Evolutionary conservation across 495 filamentous ascomycete species (phyloP).

Genomic region (Podospora tetraspora): DNA sequence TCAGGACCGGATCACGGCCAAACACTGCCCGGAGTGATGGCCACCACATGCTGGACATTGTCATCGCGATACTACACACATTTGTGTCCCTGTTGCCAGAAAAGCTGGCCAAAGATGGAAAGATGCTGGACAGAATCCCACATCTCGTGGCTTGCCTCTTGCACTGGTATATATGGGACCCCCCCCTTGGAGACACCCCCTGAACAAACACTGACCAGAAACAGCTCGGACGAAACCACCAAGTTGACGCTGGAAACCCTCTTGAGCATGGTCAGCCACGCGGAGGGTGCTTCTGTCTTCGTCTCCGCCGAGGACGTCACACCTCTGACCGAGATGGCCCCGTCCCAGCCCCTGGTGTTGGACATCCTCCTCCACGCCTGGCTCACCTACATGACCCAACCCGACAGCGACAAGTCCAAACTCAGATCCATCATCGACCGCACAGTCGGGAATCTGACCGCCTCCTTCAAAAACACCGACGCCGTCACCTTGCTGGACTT

Average conservation of each 20-base stretch:
- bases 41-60: conserved; percentile 56
- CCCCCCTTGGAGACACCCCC: not conserved
- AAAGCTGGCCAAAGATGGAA: conserved; percentile 35
- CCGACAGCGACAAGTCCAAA: conserved; percentile 18
- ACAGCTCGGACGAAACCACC: conserved; percentile 48
- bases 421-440: conserved; percentile 40
- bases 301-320: conserved; percentile 42
- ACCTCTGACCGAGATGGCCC: conserved; percentile 48
- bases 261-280: conserved; percentile 41
- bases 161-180: conserved; percentile 42
- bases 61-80: conserved; percentile 54
- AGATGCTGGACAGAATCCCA: conserved; percentile 45
- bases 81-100: conserved; percentile 51
- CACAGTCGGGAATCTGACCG: conserved; percentile 39
- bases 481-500: conserved; percentile 47
- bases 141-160: conserved; percentile 45
- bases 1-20: conserved; percentile 43
- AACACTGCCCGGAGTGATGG: conserved; percentile 18
- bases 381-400: conserved; percentile 33
- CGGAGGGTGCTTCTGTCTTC: conserved; percentile 43
- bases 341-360: conserved; percentile 46
- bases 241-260: conserved; percentile 51
- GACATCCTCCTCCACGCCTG: conserved; percentile 50
- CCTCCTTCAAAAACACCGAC: conserved; percentile 47
- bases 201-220: conserved; percentile 18